Base-by-base conservation (phyloP, 2,329 filamentous ascomycete genomes). In the Neonectria sp. region DNA sequence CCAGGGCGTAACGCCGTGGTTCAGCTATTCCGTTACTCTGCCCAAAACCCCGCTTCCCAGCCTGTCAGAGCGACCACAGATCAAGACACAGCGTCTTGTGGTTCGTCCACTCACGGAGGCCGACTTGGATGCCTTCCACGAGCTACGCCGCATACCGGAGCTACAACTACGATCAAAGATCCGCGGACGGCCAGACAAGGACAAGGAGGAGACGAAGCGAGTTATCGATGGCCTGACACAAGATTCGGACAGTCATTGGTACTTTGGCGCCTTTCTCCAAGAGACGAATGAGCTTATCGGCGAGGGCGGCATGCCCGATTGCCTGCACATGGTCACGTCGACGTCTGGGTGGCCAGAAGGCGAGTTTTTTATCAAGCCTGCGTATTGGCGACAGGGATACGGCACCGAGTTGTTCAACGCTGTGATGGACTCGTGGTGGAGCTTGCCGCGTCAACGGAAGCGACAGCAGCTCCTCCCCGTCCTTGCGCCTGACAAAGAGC, bases 291-390 rank as follows among this genome's bases (percentile, higher is more conserved):
- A 71, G 40, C 51, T 71, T 7, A 71, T 71, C 4, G 70, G 67
- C 29, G 70, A 71, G 25, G 70, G 63, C 24, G 70, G 70, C n/a
- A 21, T 71, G 3, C 46, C 67, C 15, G 70, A 71, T 6, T 65
- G 66, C 11, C 55, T 60, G 2, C 33, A n/a, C 49, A 71, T 71
- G 70, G 31, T 46, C 2, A 65, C 67, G 4, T 71, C 70, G 0
- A 35, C 58, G 35, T 71, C 70, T 21, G 70, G 70, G 5, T 71
- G 70, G 70, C 70, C 70, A 8, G 70, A 71, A 48, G 70, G 67
- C 25, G 70, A 71, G 17, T 71, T 71, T 3, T 53, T 71, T 15
- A 43, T 71, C 63, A 71, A 68, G 15, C 69, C 69, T 1, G 45
- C 64, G 17, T 55, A 70, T 11, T 49, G 63, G 55, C 69, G 70